These are phyloP conservation scores for Fusarium mangiferae DNA, from an alignment of 2,329 filamentous ascomycete genomes.

Conservation along the genomic window DNA sequence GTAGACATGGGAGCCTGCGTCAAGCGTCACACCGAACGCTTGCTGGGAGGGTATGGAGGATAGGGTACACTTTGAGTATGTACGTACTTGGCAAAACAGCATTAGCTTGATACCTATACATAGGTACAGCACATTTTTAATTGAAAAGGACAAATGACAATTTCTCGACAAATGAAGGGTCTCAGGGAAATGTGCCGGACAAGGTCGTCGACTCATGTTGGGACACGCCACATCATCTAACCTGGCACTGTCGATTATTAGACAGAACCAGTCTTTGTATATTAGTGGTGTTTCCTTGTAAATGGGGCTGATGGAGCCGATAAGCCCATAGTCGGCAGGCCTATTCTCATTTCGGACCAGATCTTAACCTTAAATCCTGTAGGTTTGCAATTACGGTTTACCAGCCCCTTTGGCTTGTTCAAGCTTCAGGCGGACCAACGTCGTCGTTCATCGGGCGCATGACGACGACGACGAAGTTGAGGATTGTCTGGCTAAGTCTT, in stretches of 20 bases:
- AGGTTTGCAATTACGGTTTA: constrained; percentile 1
- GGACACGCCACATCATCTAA: background rate
- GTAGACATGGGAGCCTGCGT: background rate
- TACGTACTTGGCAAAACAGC: constrained; percentile 37
- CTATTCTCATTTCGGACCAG: constrained; percentile 20
- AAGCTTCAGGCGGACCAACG: background rate
- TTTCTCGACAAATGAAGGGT: constrained; percentile 25
- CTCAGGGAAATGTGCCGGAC: background rate
- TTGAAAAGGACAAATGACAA: constrained; percentile 32
- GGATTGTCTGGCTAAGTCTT: background rate
- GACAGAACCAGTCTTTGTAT: background rate
- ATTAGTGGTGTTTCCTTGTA: background rate
- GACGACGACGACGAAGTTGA: background rate
- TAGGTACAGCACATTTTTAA: constrained; percentile 36
- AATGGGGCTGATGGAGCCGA: background rate
- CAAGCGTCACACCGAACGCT: background rate
- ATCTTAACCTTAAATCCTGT: constrained; percentile 25
- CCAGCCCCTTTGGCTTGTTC: constrained; percentile 4
- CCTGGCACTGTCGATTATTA: constrained; percentile 9
- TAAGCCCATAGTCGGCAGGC: background rate
- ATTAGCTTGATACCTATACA: constrained; percentile 30
- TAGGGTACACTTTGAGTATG: constrained; percentile 35
- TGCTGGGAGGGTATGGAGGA: constrained; percentile 7
- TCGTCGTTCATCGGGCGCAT: constrained; percentile 1
- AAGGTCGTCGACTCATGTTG: constrained; percentile 6